phyloP scores from a whole-genome alignment of 2,329 filamentous ascomycete genomes.

The Calonectria ilicicola region DNA sequence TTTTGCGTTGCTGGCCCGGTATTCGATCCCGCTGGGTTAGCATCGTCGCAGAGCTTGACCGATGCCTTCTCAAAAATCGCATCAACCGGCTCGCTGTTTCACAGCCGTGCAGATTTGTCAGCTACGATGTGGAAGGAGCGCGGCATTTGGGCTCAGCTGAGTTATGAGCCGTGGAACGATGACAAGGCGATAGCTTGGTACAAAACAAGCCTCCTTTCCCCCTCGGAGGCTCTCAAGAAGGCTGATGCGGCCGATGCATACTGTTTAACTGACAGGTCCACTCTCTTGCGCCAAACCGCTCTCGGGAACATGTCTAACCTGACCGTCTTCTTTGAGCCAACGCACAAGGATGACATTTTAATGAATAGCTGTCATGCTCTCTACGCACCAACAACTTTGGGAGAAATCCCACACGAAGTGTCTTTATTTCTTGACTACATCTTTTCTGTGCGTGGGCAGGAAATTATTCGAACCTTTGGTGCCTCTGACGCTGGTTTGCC shows the following conservation, averaged over 20 bases:
- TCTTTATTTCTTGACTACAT: not conserved
- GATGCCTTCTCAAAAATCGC: not conserved
- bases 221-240: not conserved
- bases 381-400: not conserved
- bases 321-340: not conserved
- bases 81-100: not conserved
- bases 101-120: not conserved
- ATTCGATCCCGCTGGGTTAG: not conserved
- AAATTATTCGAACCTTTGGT: not conserved
- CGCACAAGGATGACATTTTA: not conserved
- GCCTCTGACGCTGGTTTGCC: not conserved
- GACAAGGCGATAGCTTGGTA: not conserved
- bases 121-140: conserved; percentile 13
- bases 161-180: not conserved
- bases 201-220: not conserved
- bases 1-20: not conserved
- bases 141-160: not conserved
- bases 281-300: not conserved
- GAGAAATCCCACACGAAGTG: not conserved
- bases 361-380: conserved; percentile 4
- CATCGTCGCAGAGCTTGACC: not conserved
- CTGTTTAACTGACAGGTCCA: not conserved
- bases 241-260: not conserved
- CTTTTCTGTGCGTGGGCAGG: not conserved
- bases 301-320: not conserved